A percentile compares a stretch with the other conserved stretches of the same genome.
Evolutionary conservation across 768 basidiomycete genomes (phyloP).

Genomic region (Naganishia onofrii): DNA sequence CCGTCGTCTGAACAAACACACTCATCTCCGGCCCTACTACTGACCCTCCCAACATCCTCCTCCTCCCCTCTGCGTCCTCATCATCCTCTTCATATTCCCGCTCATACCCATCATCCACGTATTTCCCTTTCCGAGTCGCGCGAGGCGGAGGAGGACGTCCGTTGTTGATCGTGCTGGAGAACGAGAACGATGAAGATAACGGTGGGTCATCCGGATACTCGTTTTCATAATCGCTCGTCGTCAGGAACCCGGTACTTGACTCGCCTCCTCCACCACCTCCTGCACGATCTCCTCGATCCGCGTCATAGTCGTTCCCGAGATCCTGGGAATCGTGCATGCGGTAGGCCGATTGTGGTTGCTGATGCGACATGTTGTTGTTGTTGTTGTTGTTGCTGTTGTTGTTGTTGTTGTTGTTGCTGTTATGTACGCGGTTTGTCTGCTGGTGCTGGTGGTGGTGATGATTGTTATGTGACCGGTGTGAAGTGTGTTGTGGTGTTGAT

Average conservation of each 20-base stretch:
- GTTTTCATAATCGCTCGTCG: neutral
- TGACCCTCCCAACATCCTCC: neutral
- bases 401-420: neutral
- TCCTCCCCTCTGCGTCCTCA: too few relatives aligned
- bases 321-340: neutral
- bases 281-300: neutral
- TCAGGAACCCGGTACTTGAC: conserved; percentile 14
- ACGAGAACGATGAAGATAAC: too few relatives aligned
- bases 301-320: conserved; percentile 5
- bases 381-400: too few relatives aligned
- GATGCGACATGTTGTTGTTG: neutral
- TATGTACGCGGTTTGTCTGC: neutral
- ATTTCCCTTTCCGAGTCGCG: too few relatives aligned
- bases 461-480: neutral
- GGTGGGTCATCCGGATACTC: conserved; percentile 8
- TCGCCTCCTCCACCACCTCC: neutral
- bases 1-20: neutral
- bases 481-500: neutral
- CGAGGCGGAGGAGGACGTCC: too few relatives aligned
- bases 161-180: too few relatives aligned
- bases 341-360: neutral
- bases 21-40: neutral
- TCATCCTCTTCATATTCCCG: neutral
- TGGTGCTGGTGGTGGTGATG: neutral
- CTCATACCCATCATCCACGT: neutral